Conservation (phyloP, 2,329 filamentous ascomycete genomes). For the Cryphonectria naterciae region DNA sequence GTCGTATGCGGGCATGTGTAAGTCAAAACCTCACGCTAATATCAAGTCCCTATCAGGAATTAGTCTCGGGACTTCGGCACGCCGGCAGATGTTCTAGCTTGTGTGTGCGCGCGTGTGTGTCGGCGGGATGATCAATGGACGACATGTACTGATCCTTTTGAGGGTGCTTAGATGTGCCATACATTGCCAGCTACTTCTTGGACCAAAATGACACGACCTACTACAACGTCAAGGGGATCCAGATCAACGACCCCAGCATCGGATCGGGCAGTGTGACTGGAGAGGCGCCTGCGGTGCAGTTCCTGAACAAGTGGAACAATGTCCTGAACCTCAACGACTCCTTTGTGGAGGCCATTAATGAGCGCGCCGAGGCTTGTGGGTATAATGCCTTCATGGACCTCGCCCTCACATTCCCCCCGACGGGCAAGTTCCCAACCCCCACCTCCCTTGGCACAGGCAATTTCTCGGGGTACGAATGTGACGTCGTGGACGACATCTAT, state of each 20-base stretch:
- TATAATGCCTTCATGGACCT: constrained; percentile 60
- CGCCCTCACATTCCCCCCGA: constrained; percentile 49
- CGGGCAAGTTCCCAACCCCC: constrained; percentile 26
- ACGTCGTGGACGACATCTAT: constrained; percentile 50
- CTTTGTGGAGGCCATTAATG: constrained; percentile 53
- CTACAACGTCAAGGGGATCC: constrained; percentile 66
- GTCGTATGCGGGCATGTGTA: constrained; percentile 58
- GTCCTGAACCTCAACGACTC: constrained; percentile 64
- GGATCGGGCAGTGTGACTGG: constrained; percentile 50
- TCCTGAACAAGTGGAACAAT: constrained; percentile 58
- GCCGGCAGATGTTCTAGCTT: background rate
- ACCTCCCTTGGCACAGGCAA: background rate
- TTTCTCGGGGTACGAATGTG: constrained; percentile 36
- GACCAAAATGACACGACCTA: constrained; percentile 64
- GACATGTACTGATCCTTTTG: background rate
- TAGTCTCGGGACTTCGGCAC: background rate
- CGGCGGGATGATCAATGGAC: background rate
- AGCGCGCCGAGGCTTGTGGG: constrained; percentile 58
- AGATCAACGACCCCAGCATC: constrained; percentile 71
- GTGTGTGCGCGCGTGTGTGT: background rate
- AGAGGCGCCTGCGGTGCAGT: constrained; percentile 55
- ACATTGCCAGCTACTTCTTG: constrained; percentile 71
- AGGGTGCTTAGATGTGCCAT: constrained; percentile 53
- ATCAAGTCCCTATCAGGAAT: background rate
- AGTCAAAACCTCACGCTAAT: background rate